Base-by-base conservation (phyloP, 805 yeast species). In the Schwanniomyces yamadae region DNA sequence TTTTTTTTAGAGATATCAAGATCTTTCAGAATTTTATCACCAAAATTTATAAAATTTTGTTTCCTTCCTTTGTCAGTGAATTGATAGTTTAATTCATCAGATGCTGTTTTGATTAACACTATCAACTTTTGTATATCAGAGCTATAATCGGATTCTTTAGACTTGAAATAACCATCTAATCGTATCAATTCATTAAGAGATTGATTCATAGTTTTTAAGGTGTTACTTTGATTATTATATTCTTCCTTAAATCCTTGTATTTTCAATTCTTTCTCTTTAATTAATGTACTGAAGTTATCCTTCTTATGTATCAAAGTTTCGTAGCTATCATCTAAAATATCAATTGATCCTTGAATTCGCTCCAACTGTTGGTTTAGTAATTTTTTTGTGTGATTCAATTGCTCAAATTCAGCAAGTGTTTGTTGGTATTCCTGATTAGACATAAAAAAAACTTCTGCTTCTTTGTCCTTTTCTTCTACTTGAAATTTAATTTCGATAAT, bases 341-440 rank as follows among this genome's bases (percentile, higher is more conserved):
- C 72, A 2, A 80, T 69, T 1, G 78, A 63, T 0, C 59, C 45
- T n/a, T 57, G 55, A 3, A 87, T 53, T 30, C 85, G 66, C 7
- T 59, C 57, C 3, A 79, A 69, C 41, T 81, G 85, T 12, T 74
- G 77, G 2, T 48, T 42, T 4, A 78, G 54, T 2, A 78, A 66
- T 7, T 51, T 50, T 39, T 67, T 64, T 31, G 73, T 71, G 33
- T 75, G 76, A 23, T 66, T 62, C 29, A 84, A 53, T 33, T 75
- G 77, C 25, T 83, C 86, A 15, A 80, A 58, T 42, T 76, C 76
- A 19, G 84, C 79, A 14, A 90, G 54, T 0, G 80, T 77, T 41
- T 79, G 71, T 53, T 88, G 95, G 54, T 82, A 90, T 39, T 84
- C 83, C 54, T 87, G 96, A 51, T 87, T 86, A 1, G 86, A 71